These are phyloP conservation scores for Escovopsis sp. DNA, from an alignment of 2,329 filamentous ascomycete species.

Conservation along the genomic window DNA sequence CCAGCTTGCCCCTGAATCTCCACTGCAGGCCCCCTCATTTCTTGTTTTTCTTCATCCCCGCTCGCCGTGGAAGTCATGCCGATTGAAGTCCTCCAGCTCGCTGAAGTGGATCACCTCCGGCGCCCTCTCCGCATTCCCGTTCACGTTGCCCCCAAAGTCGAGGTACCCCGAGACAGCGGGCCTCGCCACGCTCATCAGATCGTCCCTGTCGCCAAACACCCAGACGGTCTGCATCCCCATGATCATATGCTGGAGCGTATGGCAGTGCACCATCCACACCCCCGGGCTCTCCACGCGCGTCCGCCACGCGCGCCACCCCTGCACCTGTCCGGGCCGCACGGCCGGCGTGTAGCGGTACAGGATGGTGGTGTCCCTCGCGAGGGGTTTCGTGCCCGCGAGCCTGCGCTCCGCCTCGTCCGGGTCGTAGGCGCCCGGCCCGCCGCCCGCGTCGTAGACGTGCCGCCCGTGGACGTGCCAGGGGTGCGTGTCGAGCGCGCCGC, in stretches of 20 bases:
- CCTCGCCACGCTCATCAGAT: conserved; percentile 9
- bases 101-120: conserved; percentile 5
- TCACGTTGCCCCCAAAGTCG: conserved; percentile 28
- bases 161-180: conserved; percentile 26
- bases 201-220: conserved; percentile 12
- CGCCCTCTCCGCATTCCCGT: conserved; percentile 20
- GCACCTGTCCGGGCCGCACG: conserved; percentile 21
- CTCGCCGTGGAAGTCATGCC: too few species aligned
- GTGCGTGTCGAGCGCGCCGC: conserved; percentile 6
- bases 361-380: conserved; percentile 33
- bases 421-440: conserved; percentile 5
- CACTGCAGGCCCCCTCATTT: too few species aligned
- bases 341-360: conserved; percentile 35
- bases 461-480: conserved; percentile 8
- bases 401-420: conserved; percentile 1
- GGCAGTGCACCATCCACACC: conserved; percentile 49
- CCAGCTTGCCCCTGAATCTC: too few species aligned
- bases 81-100: not conserved
- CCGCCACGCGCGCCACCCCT: conserved; percentile 47
- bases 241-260: conserved; percentile 40
- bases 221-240: conserved; percentile 25
- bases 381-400: conserved; percentile 11
- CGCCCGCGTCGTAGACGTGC: conserved; percentile 7
- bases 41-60: too few species aligned
- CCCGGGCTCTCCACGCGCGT: conserved; percentile 27